These are phyloP conservation scores for Neurospora sp. DNA, from an alignment of 495 filamentous ascomycete genomes.

Conservation along the genomic window DNA sequence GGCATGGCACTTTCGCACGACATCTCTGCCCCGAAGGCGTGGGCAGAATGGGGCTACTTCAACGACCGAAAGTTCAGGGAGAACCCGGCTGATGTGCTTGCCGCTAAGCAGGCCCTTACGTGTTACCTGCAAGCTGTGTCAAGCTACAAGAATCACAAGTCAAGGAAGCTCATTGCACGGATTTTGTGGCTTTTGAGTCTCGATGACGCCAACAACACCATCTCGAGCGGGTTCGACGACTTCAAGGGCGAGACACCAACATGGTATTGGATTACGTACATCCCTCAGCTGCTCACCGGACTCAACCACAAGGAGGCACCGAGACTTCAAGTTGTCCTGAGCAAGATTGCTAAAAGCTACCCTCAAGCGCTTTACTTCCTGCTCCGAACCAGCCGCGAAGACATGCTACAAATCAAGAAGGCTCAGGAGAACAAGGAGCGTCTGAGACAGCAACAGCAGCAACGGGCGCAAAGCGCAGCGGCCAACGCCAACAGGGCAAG, in stretches of 20 bases:
- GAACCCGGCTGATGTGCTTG: conserved; percentile 63
- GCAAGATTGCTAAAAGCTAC: conserved; percentile 89
- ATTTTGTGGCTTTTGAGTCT: conserved; percentile 94
- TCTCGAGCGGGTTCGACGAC: conserved; percentile 75
- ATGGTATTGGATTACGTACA: conserved; percentile 99
- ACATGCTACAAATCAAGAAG: conserved; percentile 87
- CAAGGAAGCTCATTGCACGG: conserved; percentile 86
- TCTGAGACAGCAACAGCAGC: conserved; percentile 7
- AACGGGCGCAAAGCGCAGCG: conserved; percentile 24
- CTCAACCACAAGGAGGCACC: conserved; percentile 81
- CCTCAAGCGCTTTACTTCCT: conserved; percentile 94
- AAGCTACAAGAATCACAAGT: conserved; percentile 92
- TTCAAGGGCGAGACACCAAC: conserved; percentile 93
- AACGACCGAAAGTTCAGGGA: conserved; percentile 92
- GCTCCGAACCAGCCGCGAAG: conserved; percentile 86
- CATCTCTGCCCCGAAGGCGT: conserved; percentile 88
- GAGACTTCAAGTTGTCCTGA: conserved; percentile 70
- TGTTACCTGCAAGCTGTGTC: conserved; percentile 95
- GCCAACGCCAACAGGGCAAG: conserved; percentile 16
- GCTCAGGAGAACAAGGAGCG: conserved; percentile 64
- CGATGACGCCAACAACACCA: conserved; percentile 72
- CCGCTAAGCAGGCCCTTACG: conserved; percentile 83
- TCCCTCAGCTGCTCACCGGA: conserved; percentile 87
- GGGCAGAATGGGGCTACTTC: conserved; percentile 99
- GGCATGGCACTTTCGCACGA: conserved; percentile 92